Evolutionary conservation across 441 rosid species (phyloP).

Genomic region (Pelargonium myrrhifolium): DNA sequence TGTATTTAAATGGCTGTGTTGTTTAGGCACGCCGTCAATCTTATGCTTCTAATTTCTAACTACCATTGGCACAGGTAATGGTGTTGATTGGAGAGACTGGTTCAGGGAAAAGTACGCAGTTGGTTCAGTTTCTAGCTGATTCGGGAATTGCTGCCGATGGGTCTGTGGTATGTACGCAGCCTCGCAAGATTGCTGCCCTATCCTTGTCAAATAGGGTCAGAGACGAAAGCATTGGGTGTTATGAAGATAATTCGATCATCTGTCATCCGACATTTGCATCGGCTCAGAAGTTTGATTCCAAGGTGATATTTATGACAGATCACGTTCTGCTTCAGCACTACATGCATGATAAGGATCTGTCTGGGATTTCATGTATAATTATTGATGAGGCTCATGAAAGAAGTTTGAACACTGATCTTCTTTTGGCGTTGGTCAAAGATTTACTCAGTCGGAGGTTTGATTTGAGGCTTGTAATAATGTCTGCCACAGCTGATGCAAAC

Average conservation of each 20-base stretch:
- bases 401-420: constrained; percentile 88
- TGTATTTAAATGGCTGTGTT: neutral
- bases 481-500: constrained; percentile 80
- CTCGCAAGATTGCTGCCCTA: constrained; percentile 80
- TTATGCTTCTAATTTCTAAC: constrained; percentile 11
- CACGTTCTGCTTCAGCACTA: constrained; percentile 72
- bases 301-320: constrained; percentile 73
- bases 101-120: constrained; percentile 92
- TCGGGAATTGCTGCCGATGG: constrained; percentile 52
- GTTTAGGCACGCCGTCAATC: neutral
- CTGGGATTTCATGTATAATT: constrained; percentile 72
- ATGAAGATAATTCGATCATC: constrained; percentile 36
- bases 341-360: constrained; percentile 55
- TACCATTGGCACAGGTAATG: constrained; percentile 38
- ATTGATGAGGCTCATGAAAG: constrained; percentile 96
- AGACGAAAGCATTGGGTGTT: constrained; percentile 68
- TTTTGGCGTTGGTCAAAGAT: constrained; percentile 65
- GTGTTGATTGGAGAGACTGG: constrained; percentile 93
- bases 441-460: constrained; percentile 50
- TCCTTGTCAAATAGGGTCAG: constrained; percentile 64
- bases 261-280: constrained; percentile 61
- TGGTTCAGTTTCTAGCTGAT: constrained; percentile 88
- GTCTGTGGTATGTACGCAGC: constrained; percentile 80
- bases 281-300: constrained; percentile 44
- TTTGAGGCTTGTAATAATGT: constrained; percentile 80